These are phyloP conservation scores for Bassia scoparia DNA, from an alignment of 148 eudicot genomes.

Conservation along the genomic window DNA sequence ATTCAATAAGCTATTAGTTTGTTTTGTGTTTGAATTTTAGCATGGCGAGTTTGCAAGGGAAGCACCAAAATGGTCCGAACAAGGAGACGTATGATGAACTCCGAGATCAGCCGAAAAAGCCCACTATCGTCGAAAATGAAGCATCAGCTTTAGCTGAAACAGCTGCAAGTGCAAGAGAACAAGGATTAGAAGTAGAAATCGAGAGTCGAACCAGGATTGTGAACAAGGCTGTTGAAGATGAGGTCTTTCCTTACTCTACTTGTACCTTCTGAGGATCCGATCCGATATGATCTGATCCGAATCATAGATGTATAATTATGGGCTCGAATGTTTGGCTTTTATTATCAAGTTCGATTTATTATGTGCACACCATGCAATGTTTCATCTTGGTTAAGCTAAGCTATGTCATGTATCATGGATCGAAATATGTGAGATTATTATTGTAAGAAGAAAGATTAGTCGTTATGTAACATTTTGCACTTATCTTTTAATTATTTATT, in stretches of 20 bases:
- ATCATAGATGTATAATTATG: too few relatives aligned
- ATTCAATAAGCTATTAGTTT: too few relatives aligned
- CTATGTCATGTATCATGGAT: too few relatives aligned
- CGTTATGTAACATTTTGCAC: too few relatives aligned
- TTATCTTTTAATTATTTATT: too few relatives aligned
- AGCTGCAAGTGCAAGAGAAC: neutral
- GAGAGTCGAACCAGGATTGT: neutral
- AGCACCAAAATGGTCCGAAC: neutral
- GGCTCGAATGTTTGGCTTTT: too few relatives aligned
- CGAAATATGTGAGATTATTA: too few relatives aligned
- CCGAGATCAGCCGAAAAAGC: neutral
- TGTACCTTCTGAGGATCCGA: conserved; percentile 10
- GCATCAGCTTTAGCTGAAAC: neutral
- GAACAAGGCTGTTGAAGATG: neutral
- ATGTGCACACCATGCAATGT: too few relatives aligned
- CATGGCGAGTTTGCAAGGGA: neutral
- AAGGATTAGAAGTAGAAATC: neutral
- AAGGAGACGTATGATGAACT: neutral
- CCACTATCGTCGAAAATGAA: neutral
- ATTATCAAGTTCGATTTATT: too few relatives aligned
- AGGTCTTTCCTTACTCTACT: conserved; percentile 24
- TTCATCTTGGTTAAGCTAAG: too few relatives aligned
- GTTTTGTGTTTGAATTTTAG: too few relatives aligned
- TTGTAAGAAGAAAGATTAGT: too few relatives aligned
- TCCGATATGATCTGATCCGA: neutral